Evolutionary conservation across 305 asterid species (phyloP).

Genomic region (Fraxinus nigra): DNA sequence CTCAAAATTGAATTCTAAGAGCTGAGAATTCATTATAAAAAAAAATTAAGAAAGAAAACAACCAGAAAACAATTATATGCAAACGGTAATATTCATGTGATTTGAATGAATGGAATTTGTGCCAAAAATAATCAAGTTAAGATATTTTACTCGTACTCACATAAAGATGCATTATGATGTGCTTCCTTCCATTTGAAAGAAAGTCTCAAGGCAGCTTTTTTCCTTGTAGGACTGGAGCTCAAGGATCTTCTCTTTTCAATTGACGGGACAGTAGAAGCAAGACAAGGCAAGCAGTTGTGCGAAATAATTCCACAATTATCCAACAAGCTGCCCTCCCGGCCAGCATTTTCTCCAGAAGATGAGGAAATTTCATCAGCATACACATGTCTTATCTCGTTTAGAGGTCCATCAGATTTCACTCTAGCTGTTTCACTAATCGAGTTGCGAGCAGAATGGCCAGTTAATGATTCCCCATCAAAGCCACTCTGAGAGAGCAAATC

Average conservation of each 20-base stretch:
- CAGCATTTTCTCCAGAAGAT: slow-evolving; percentile 46
- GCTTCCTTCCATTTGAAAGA: slow-evolving; percentile 91
- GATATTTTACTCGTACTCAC: slow-evolving; percentile 45
- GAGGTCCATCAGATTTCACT: slow-evolving; percentile 41
- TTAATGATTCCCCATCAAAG: slow-evolving; percentile 30
- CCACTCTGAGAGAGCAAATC: slow-evolving; percentile 27
- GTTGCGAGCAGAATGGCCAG: slow-evolving; percentile 26
- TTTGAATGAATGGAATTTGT: not conserved
- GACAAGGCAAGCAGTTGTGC: slow-evolving; percentile 87
- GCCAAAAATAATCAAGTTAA: not conserved
- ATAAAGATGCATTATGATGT: slow-evolving; percentile 49
- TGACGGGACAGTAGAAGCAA: slow-evolving; percentile 67
- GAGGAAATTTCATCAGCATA: slow-evolving; percentile 32
- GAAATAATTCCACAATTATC: slow-evolving; percentile 82
- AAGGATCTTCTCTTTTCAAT: slow-evolving; percentile 69
- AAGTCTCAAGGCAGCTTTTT: slow-evolving; percentile 68
- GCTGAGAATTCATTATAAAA: not conserved
- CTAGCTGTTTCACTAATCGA: slow-evolving; percentile 38
- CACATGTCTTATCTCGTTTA: slow-evolving; percentile 43
- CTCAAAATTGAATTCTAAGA: not conserved
- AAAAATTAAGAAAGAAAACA: not conserved
- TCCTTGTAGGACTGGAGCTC: slow-evolving; percentile 69
- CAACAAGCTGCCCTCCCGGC: slow-evolving; percentile 48
- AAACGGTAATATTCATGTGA: not conserved
- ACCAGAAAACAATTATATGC: not conserved